phyloP scores from a whole-genome alignment of 805 yeast species.

The Candida manassasensis region DNA sequence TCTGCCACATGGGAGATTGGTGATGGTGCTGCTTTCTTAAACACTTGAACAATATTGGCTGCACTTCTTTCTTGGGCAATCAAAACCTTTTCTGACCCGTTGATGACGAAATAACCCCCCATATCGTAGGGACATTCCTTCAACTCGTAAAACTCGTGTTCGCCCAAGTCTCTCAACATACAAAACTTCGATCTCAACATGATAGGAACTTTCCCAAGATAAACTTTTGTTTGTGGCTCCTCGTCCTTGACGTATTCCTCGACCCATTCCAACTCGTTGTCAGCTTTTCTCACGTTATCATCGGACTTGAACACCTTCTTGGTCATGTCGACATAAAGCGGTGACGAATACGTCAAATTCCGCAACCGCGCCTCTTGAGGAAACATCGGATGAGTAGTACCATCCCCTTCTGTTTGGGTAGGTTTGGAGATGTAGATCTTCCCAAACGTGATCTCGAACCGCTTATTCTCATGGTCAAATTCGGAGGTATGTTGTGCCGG shows the following conservation, averaged over 20 bases:
- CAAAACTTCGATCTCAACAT: slow-evolving; percentile 97
- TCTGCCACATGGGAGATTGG: slow-evolving; percentile 96
- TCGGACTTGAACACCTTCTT: slow-evolving; percentile 81
- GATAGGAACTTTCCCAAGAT: slow-evolving; percentile 95
- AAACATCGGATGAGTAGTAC: slow-evolving; percentile 97
- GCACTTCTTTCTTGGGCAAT: slow-evolving; percentile 99
- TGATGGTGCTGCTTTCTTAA: slow-evolving; percentile 95
- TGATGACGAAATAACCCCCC: slow-evolving; percentile 98
- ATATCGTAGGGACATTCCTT: slow-evolving; percentile 99
- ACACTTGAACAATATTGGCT: slow-evolving; percentile 97
- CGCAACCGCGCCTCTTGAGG: slow-evolving; percentile 98
- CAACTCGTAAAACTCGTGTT: slow-evolving; percentile 88
- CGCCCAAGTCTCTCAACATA: slow-evolving; percentile 82
- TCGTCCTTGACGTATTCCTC: slow-evolving; percentile 53
- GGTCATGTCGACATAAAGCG: slow-evolving; percentile 92
- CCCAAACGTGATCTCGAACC: slow-evolving; percentile 96
- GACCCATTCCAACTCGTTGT: slow-evolving; percentile 44
- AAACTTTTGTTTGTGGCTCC: slow-evolving; percentile 65
- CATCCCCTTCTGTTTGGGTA: slow-evolving; percentile 98
- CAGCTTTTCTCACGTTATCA: slow-evolving; percentile 51
- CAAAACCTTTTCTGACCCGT: slow-evolving; percentile 96
- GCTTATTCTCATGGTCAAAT: slow-evolving; percentile 80
- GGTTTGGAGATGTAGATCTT: slow-evolving; percentile 95
- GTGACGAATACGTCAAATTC: slow-evolving; percentile 93
- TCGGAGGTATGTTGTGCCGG: slow-evolving; percentile 97